Base-by-base conservation (phyloP, 2,329 filamentous ascomycete species). In the Penicillium sp. region DNA sequence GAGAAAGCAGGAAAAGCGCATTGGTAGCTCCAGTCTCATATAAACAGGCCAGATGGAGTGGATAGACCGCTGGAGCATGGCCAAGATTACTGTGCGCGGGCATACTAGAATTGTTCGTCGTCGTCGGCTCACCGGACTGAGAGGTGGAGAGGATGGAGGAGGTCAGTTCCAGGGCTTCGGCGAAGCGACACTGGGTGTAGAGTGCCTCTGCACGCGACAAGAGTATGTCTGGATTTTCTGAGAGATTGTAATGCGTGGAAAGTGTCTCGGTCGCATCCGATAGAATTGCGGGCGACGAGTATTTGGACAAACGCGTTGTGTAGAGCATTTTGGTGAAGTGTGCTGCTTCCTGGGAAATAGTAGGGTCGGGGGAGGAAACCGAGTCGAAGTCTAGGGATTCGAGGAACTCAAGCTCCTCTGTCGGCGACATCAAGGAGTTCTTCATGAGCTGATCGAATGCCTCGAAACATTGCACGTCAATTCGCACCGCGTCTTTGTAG, bases 371-470 rank as follows among this genome's bases (percentile, higher is more conserved):
- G 1, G 87, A 81, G 6, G 80, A 79, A 57, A 97, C 87, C 18
- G 87, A 85, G 70, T 95, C 91, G 69, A 99, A 99, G 73, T 96
- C 86, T 21, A 96, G 81, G 47, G 88, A 90, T 61, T 94, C 87
- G 41, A 96, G 81, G 57, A 96, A 96, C 45, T 86, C 83, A 82
- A 93, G 90, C 69, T 96, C 92, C 72, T 96, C 92, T 33, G 89
- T 86, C 0, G 92, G 91, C 21, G 84, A 84, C 84, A 99, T 88
- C 56, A 99, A 81, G 18, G 89, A 89, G 75, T 99, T 99, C 75
- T 91, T 90, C 86, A 97, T 96, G 50, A 99, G 82, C 76, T 97
- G 92, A 65, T 96, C 92, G 68, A 99, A 97, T 0, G 94, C 94
- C 73, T 99, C 94, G 68, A 96, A 97, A 74, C 94, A 99, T 71